Conservation (phyloP, 345 rosid species). For the Zanthoxylum bungeanum region DNA sequence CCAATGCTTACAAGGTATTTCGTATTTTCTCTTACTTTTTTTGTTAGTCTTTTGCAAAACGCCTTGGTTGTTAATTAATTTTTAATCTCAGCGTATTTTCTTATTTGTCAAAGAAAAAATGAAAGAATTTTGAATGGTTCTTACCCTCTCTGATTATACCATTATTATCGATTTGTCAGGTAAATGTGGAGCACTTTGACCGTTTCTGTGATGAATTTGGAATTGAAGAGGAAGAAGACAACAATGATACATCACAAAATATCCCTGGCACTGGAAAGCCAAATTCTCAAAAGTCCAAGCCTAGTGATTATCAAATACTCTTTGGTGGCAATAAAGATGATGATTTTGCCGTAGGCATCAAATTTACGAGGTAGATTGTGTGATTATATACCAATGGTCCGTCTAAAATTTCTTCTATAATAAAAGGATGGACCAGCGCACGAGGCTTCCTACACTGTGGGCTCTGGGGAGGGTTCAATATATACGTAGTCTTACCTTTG, state of each 20-base stretch:
- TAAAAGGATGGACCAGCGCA: too few species aligned
- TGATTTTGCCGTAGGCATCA: constrained; percentile 82
- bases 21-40: constrained; percentile 8
- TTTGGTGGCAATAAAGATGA: constrained; percentile 75
- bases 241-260: constrained; percentile 21
- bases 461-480: too few species aligned
- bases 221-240: constrained; percentile 44
- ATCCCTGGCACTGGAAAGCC: constrained; percentile 21
- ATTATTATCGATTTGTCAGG: constrained; percentile 42
- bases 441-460: too few species aligned
- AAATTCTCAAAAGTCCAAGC: constrained; percentile 57
- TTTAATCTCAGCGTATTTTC: not conserved
- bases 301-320: constrained; percentile 76
- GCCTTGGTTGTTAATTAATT: not conserved
- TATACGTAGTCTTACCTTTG: too few species aligned
- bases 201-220: constrained; percentile 81
- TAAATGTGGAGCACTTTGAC: constrained; percentile 69
- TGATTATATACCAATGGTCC: not conserved
- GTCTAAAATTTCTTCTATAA: not conserved
- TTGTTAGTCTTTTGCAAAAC: constrained; percentile 9
- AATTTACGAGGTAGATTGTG: constrained; percentile 74
- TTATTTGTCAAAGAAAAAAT: not conserved
- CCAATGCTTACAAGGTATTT: constrained; percentile 68
- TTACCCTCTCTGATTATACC: constrained; percentile 1
- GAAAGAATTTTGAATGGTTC: not conserved